Evolutionary conservation across 139 green algal genomes (phyloP), one percentile per base, ranked within the genome.

Genomic region (Medakamo hakoo): DNA sequence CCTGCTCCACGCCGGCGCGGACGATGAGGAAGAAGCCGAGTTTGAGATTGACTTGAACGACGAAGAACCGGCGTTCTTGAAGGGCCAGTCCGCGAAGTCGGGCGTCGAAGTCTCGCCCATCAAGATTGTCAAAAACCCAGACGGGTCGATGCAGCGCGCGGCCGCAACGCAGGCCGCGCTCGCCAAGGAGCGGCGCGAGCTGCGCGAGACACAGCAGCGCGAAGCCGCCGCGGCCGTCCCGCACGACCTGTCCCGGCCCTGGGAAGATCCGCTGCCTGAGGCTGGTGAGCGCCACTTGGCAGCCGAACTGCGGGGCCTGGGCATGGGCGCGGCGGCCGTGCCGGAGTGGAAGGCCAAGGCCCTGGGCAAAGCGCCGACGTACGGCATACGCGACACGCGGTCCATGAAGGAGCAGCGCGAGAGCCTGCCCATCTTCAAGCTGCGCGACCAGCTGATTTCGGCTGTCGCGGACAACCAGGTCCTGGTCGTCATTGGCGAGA

Each of bases 31-130:
- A 16, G 84, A 92, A 68, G 83, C 98, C 74, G 92, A 98, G 73
- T 88, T 95, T 74, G 91, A 99, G 79, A 89, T 99, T 9, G 93
- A 99, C 72, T 73, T 99, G 27, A 97, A 98, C 76, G 93, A 98
- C 26, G 73, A 79, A 29, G 92, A 98, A 81, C 89, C 92, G 2
- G 63, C 83, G 26, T 98, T 98, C 74, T 68, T 98, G 23, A 80
- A 84, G 63, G 89, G 87, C 26, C 74, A 82, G 70, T 86, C 77
- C 30, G 64, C 56, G 24, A 65, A 67, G 27, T 71, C 30, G 20
- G 59, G 27, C 49, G 73, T 79, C 1, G 83, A 90, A 60, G 69
- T 84, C 62, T 77, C 49, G 49, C 92, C 92, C 30, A 85, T 99
- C 72, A 96, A 95, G 80, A 95, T 99, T 48, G 91, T 98, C 25